A percentile compares a stretch with the other conserved stretches of the same genome.
Conservation (phyloP, 306 rosid genomes). For the Abrus pulchellus region DNA sequence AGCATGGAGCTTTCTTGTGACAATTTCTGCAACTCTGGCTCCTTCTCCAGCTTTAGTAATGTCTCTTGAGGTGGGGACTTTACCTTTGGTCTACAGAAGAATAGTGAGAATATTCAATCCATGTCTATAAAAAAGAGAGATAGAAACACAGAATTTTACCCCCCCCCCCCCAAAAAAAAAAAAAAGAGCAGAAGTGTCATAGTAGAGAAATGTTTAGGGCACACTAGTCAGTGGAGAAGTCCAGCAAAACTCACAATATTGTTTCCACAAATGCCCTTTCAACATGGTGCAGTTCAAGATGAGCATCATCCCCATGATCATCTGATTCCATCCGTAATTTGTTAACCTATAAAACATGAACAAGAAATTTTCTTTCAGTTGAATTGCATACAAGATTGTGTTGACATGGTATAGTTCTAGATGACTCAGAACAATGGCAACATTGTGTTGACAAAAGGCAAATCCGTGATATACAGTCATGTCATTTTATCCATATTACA, state of each 20-base stretch:
- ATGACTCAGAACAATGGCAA: conserved; percentile 39
- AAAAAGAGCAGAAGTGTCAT: conserved; percentile 22
- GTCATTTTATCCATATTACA: conserved; percentile 17
- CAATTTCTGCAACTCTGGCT: conserved; percentile 71
- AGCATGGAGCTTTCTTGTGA: conserved; percentile 80
- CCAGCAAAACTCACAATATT: conserved; percentile 72
- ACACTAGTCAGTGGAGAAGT: conserved; percentile 15
- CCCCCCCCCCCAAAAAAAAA: neutral
- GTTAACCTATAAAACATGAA: conserved; percentile 69
- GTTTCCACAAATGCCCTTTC: conserved; percentile 97
- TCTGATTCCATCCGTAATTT: conserved; percentile 77
- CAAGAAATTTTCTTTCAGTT: conserved; percentile 30
- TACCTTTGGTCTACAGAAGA: conserved; percentile 76
- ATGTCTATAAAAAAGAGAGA: conserved; percentile 23
- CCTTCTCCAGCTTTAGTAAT: conserved; percentile 82
- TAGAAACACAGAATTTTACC: conserved; percentile 7
- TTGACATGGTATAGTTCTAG: neutral
- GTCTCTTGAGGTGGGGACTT: conserved; percentile 92
- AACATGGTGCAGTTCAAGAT: conserved; percentile 76
- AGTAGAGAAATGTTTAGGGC: conserved; percentile 38
- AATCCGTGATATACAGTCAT: conserved; percentile 13
- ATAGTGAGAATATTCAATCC: conserved; percentile 46
- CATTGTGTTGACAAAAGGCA: conserved; percentile 26
- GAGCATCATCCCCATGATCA: conserved; percentile 64
- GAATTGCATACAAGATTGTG: conserved; percentile 30